A percentile compares a stretch with the other conserved stretches of the same genome.
Conservation (phyloP, 257 asterid species). For the Voacanga thouarsii region DNA sequence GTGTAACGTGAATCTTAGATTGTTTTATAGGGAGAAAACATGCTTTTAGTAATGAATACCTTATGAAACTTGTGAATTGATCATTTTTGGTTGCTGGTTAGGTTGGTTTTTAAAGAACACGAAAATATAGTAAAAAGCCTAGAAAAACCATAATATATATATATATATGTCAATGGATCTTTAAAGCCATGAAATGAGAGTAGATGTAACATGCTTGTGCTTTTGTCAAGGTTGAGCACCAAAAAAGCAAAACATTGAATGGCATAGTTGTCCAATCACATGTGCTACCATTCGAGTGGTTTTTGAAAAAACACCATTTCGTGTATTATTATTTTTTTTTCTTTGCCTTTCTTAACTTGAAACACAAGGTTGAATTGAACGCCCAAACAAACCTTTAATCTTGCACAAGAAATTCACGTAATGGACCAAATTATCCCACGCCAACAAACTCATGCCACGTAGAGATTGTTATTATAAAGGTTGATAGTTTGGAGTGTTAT, state of each 20-base stretch:
- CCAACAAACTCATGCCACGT: not conserved
- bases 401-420: not conserved
- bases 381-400: not conserved
- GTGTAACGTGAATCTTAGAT: not conserved
- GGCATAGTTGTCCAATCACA: constrained; percentile 18
- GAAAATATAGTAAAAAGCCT: too few species aligned
- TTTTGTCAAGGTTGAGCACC: constrained; percentile 22
- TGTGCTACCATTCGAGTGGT: not conserved
- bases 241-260: not conserved
- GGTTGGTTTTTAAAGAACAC: too few species aligned
- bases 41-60: too few species aligned
- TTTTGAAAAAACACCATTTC: constrained; percentile 10
- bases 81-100: too few species aligned
- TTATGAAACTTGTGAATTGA: too few species aligned
- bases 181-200: not conserved
- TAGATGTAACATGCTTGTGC: constrained; percentile 16
- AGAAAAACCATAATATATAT: too few species aligned
- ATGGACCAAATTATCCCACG: not conserved
- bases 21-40: not conserved
- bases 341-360: constrained; percentile 9
- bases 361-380: constrained; percentile 5
- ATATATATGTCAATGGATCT: constrained; percentile 11
- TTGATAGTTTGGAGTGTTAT: not conserved
- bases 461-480: not conserved
- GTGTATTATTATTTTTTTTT: not conserved